A percentile compares a stretch with the other conserved stretches of the same genome.
These are phyloP conservation scores for Saururus chinensis DNA, from an alignment of 164 flowering plant species.

Conservation along the genomic window DNA sequence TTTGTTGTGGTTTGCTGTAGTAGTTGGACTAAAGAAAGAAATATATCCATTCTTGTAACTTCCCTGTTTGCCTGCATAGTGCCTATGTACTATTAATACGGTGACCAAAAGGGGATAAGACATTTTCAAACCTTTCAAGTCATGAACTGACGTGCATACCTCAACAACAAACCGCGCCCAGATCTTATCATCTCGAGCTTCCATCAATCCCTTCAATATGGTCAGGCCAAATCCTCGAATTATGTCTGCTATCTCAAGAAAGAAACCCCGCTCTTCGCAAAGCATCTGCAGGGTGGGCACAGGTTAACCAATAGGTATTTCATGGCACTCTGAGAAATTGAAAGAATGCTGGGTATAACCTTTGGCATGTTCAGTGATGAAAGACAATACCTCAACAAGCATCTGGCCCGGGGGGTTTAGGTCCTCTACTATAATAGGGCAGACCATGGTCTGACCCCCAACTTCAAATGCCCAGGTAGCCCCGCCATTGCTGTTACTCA, in stretches of 20 bases:
- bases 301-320: neutral
- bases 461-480: conserved; percentile 83
- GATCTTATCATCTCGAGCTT: conserved; percentile 46
- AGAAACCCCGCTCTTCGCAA: conserved; percentile 73
- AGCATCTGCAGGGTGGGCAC: conserved; percentile 46
- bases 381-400: conserved; percentile 60
- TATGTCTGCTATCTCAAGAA: conserved; percentile 78
- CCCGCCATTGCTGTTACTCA: conserved; percentile 24
- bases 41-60: conserved; percentile 62
- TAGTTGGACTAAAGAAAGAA: conserved; percentile 58
- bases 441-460: conserved; percentile 44
- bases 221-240: conserved; percentile 70
- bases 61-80: conserved; percentile 45
- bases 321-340: neutral
- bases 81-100: neutral
- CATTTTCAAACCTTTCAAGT: neutral
- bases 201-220: conserved; percentile 79
- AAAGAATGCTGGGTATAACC: neutral
- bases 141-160: conserved; percentile 37
- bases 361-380: too few relatives aligned
- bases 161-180: conserved; percentile 79
- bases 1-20: conserved; percentile 34
- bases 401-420: conserved; percentile 68
- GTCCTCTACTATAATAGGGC: conserved; percentile 81
- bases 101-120: neutral